Evolutionary conservation across 768 basidiomycete species (phyloP), one percentile per base, ranked within the genome.

Genomic region (Lepiota subincarnata): DNA sequence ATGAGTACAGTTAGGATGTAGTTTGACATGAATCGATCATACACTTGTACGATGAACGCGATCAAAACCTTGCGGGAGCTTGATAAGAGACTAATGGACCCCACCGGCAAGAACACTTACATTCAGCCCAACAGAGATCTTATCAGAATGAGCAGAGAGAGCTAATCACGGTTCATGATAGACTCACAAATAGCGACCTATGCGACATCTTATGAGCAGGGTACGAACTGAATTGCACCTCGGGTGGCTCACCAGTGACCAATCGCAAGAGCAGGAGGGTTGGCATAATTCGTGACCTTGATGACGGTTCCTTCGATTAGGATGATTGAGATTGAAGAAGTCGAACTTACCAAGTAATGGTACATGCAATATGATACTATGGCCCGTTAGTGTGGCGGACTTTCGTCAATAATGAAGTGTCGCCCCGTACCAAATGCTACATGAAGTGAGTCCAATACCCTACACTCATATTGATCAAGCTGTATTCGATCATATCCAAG

Each of bases 101-200:
- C 13, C 11, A 28, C 14, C 34, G 62, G 16, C 46, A 16, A 35
- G 20, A 19, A 16, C 28, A 37, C 44, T 57, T 54, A 52, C 64
- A 54, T 68, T 71, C 11, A 69, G 35, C 3, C 54, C 57, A 5
- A 69, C 57, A 1, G 67, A 68, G 10, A 63, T 54, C 70, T 71
- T 24, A 28, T 19, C 6, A 34, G 2, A 14, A 31, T 31, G 31
- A 24, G 42, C 11, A 37, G 22, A 10, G 55, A 47, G 11, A 28
- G 40, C 19, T 37, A 14, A 2, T 43, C 26, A 50, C 1, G 34
- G 3, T 31, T 16, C 12, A 4, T 6, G 12, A 7, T 14, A n/a
- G 14, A 22, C 69, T 24, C 60, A 72, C 69, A 57, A 67, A 71
- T 34, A 74, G 60, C 2, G 72, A 66, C 72, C 72, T 70, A 40